Percentiles rank a stretch among this genome's conserved stretches.
Conservation (phyloP, 78 protist species). For the Cyanophora paradoxa region DNA sequence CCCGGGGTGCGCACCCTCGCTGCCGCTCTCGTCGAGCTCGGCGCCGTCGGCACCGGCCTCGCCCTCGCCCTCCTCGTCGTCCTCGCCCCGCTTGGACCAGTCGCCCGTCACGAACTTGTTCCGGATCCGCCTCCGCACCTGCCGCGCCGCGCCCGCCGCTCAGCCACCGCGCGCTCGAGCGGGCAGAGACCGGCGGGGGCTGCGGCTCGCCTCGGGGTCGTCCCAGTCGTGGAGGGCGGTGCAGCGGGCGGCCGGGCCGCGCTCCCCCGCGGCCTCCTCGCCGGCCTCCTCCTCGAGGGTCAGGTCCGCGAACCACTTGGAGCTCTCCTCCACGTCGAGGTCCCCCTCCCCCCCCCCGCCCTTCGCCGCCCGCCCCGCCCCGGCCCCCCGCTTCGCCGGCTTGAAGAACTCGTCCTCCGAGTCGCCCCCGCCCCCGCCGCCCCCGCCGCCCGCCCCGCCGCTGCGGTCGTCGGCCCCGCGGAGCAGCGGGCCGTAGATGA, state of each 20-base stretch:
- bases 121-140: slow-evolving; percentile 22
- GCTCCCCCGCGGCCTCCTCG: slow-evolving; percentile 14
- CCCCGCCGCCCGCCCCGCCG: no score
- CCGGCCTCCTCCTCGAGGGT: background rate
- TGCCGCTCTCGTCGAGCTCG: slow-evolving; percentile 22
- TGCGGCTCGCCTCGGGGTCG: slow-evolving; percentile 9
- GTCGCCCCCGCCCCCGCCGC: background rate
- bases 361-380: background rate
- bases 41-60: no score
- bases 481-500: no score
- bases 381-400: background rate
- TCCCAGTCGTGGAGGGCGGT: background rate
- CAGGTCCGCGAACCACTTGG: no score
- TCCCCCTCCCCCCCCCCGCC: slow-evolving; percentile 8
- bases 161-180: no score
- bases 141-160: no score
- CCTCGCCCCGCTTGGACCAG: slow-evolving; percentile 27
- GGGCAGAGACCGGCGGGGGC: no score
- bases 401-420: slow-evolving; percentile 6
- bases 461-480: no score
- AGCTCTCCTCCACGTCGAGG: slow-evolving; percentile 4
- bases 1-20: background rate
- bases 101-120: slow-evolving; percentile 60
- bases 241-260: background rate
- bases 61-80: background rate